phyloP scores from a whole-genome alignment of 2,329 filamentous ascomycete genomes.

The Colletotrichum orchidophilum region DNA sequence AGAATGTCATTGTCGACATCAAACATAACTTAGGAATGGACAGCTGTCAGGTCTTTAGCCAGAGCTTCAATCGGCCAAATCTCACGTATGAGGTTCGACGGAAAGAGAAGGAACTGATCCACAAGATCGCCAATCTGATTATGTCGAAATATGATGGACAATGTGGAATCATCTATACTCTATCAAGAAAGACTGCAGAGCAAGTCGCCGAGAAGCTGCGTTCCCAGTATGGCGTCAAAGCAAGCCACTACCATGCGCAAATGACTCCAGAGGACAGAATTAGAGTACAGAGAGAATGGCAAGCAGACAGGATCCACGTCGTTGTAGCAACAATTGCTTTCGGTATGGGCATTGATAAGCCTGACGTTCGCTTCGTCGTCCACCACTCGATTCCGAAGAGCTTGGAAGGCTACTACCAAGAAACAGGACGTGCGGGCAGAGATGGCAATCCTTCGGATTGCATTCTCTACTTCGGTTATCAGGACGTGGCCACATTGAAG shows the following conservation, averaged over 20 bases:
- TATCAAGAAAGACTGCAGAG: constrained; percentile 87
- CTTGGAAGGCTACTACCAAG: constrained; percentile 97
- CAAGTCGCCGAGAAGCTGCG: constrained; percentile 76
- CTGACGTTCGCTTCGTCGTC: constrained; percentile 95
- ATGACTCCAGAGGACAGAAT: constrained; percentile 76
- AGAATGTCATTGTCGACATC: constrained; percentile 91
- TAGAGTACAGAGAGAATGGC: constrained; percentile 82
- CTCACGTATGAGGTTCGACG: constrained; percentile 84
- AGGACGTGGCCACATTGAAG: constrained; percentile 77
- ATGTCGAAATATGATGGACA: constrained; percentile 73
- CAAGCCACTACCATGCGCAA: constrained; percentile 86
- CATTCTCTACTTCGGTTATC: constrained; percentile 88
- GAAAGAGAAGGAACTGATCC: constrained; percentile 60
- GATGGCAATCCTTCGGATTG: constrained; percentile 90
- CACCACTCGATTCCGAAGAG: constrained; percentile 95
- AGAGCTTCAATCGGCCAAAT: constrained; percentile 98
- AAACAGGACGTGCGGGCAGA: constrained; percentile 92
- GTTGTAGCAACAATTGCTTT: constrained; percentile 99
- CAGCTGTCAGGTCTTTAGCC: constrained; percentile 80
- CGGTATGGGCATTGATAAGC: constrained; percentile 99
- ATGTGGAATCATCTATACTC: constrained; percentile 92
- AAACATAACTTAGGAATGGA: constrained; percentile 89
- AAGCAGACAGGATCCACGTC: constrained; percentile 80
- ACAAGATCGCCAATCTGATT: constrained; percentile 72
- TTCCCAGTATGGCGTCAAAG: constrained; percentile 71